phyloP scores from a whole-genome alignment of 371 early-diverging fungal species.

The Gilbertella persicaria region DNA sequence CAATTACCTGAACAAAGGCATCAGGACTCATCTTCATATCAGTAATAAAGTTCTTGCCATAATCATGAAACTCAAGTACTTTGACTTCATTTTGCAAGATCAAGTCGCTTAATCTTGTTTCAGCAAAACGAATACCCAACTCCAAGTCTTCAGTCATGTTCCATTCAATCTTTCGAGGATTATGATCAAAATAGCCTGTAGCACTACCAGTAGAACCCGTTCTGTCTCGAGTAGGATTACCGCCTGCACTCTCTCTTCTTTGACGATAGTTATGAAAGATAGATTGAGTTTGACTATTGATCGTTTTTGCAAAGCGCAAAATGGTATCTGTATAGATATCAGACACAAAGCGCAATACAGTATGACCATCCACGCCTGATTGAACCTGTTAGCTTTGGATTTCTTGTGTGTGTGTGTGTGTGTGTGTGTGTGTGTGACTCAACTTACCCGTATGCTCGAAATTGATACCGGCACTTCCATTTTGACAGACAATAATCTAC shows the following conservation, averaged over 20 bases:
- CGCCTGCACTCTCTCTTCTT: slow-evolving; percentile 10
- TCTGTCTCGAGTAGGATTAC: slow-evolving; percentile 23
- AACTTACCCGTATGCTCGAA: slow-evolving; percentile 60
- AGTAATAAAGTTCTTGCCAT: slow-evolving; percentile 76
- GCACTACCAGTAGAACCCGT: slow-evolving; percentile 24
- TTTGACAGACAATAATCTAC: slow-evolving; percentile 61
- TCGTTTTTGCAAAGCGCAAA: slow-evolving; percentile 57
- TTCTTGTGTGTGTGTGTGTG: no score
- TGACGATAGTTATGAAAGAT: slow-evolving; percentile 46
- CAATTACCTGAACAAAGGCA: slow-evolving; percentile 74
- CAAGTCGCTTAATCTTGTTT: slow-evolving; percentile 54
- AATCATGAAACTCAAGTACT: slow-evolving; percentile 63
- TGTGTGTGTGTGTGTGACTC: no score
- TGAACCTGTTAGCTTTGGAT: neutral
- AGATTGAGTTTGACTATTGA: slow-evolving; percentile 57
- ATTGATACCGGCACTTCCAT: slow-evolving; percentile 63
- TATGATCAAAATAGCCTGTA: slow-evolving; percentile 31
- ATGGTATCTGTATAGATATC: slow-evolving; percentile 64
- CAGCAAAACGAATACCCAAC: slow-evolving; percentile 56
- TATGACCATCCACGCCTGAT: slow-evolving; percentile 62
- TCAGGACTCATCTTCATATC: slow-evolving; percentile 74
- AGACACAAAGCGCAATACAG: slow-evolving; percentile 58
- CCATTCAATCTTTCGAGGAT: slow-evolving; percentile 60
- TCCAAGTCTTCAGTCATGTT: slow-evolving; percentile 45
- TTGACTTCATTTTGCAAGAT: slow-evolving; percentile 65